Percentiles rank a stretch among this genome's conserved stretches.
Evolutionary conservation across 164 flowering plant genomes (phyloP).

Genomic region (Umbilicus rupestris): DNA sequence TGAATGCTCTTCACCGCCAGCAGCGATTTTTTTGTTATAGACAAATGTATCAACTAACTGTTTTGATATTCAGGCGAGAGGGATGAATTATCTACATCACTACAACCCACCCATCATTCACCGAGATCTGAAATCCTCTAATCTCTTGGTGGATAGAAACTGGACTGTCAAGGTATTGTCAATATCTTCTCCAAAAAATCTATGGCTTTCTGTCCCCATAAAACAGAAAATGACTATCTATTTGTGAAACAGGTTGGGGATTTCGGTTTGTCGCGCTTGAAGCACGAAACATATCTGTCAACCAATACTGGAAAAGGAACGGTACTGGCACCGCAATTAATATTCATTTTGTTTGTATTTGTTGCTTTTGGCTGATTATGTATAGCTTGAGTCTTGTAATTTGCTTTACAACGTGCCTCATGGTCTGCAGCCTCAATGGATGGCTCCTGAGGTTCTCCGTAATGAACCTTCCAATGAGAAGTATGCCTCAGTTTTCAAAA

Average conservation of each 20-base stretch:
- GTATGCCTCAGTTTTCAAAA: conserved; percentile 31
- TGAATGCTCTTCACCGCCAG: neutral
- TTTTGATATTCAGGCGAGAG: conserved; percentile 55
- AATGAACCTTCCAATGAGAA: conserved; percentile 94
- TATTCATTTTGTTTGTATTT: neutral
- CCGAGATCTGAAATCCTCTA: conserved; percentile 93
- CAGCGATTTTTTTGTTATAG: neutral
- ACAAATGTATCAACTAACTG: neutral
- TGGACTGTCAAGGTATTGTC: conserved; percentile 98
- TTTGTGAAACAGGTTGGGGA: conserved; percentile 65
- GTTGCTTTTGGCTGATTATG: neutral
- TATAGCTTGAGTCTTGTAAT: neutral
- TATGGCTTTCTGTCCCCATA: neutral
- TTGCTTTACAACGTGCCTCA: neutral
- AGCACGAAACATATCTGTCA: conserved; percentile 66
- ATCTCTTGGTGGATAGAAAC: conserved; percentile 87
- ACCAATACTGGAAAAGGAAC: conserved; percentile 93
- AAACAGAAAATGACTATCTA: neutral
- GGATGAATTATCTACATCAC: conserved; percentile 96
- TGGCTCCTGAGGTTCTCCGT: conserved; percentile 99
- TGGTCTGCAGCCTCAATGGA: conserved; percentile 91
- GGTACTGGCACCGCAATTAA: conserved; percentile 27
- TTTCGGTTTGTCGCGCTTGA: conserved; percentile 93
- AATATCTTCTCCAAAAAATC: too few relatives aligned
- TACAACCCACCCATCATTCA: conserved; percentile 88